phyloP scores from a whole-genome alignment of 352 stramenopile genomes.

The Globisporangium echinulatum region DNA sequence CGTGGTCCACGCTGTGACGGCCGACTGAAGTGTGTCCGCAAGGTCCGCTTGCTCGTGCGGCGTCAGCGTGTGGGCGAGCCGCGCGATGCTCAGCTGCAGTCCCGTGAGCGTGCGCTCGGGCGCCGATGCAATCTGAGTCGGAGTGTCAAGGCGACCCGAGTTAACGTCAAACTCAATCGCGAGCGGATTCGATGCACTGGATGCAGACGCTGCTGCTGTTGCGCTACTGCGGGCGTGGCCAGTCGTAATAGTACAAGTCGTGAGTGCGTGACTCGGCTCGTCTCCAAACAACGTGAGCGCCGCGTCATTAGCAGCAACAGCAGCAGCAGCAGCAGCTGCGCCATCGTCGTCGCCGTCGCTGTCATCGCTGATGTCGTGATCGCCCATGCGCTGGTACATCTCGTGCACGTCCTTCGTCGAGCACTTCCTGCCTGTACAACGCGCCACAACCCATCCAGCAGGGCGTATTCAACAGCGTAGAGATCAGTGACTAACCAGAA shows the following conservation, averaged over 20 bases:
- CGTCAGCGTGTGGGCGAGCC: neutral
- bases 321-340: neutral
- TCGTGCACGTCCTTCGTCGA: constrained; percentile 5
- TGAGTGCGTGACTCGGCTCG: neutral
- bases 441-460: neutral
- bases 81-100: neutral
- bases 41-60: neutral
- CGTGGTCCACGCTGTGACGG: neutral
- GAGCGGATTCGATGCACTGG: neutral
- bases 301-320: neutral
- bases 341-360: neutral
- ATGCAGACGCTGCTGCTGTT: neutral
- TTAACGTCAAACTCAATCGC: neutral
- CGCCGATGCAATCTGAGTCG: no score
- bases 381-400: constrained; percentile 4
- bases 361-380: neutral
- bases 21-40: neutral
- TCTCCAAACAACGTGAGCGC: constrained; percentile 1
- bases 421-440: constrained; percentile 2
- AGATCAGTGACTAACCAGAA: neutral
- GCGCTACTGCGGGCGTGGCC: no score
- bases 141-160: neutral
- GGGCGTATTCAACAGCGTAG: neutral
- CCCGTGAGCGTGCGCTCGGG: neutral
- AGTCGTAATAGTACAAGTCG: neutral